Evolutionary conservation across 768 basidiomycete genomes (phyloP), one percentile per base, ranked within the genome.

Genomic region (Melanogaster broomeanus): DNA sequence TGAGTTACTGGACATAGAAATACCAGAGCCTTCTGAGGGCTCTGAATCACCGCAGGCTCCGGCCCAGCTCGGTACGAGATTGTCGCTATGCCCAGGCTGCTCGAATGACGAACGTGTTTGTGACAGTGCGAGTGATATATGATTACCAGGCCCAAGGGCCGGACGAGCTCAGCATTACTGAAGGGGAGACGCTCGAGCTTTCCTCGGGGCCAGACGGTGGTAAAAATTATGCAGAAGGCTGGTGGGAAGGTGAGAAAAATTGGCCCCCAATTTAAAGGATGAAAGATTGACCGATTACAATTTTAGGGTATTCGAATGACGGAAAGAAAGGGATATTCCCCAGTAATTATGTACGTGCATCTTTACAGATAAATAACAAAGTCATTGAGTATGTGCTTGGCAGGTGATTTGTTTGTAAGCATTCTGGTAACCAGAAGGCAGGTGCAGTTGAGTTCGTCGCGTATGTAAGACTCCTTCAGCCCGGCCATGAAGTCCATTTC

Each of bases 251-350:
- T 84, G 61, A 60, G 73, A 61, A 56, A 55, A 45, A 40, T 33
- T 40, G 34, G 35, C 52, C 55, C 45, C 57, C 50, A 53, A 49
- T 53, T 56, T 55, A 59, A 64, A 49, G 38, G 51, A 45, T 50
- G 45, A n/a, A n/a, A n/a, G n/a, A 58, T 61, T 65, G 55, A 60
- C 58, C 39, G 59, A 61, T 64, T 57, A 55, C 21, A 60, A 64
- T 57, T 56, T 41, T 66, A 90, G 88, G 88, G 49, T 73, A 82
- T 55, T 79, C 84, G 57, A 67, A 72, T 45, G 65, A 69, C 49
- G 85, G 88, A 48, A 73, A 66, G 65, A 89, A 82, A 67, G 90
- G 90, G 6, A 90, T 92, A 61, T 93, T 93, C 72, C 90, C 90
- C 24, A 90, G 87, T 69, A 91, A 90, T 72, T 92, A 92, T 77